These are phyloP conservation scores for Cymbidium sinense DNA, from an alignment of 106 monocot genomes.

Conservation along the genomic window DNA sequence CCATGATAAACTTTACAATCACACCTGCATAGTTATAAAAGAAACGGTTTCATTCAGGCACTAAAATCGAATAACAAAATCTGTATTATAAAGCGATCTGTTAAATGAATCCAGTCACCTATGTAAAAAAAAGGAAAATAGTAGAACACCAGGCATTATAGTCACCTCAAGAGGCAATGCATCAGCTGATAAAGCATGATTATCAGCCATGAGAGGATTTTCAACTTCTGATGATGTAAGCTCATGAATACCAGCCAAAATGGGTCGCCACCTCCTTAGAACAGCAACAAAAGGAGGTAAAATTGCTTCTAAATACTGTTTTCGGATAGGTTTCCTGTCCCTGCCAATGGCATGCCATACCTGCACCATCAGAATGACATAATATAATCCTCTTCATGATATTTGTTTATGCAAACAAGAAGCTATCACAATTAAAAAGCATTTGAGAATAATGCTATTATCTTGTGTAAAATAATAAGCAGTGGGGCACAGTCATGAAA, in stretches of 20 bases:
- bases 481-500: not conserved
- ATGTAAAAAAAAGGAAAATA: not conserved
- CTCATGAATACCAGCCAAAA: conserved; percentile 96
- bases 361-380: conserved; percentile 34
- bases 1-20: not conserved
- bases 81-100: not conserved
- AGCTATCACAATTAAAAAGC: not conserved
- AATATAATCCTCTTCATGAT: not conserved
- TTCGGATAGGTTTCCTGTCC: conserved; percentile 65
- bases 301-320: conserved; percentile 81
- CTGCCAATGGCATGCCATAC: conserved; percentile 93
- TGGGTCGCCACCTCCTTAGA: conserved; percentile 85
- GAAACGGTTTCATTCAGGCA: not conserved
- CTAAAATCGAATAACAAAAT: not conserved
- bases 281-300: conserved; percentile 95
- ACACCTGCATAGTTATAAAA: not conserved
- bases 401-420: not conserved
- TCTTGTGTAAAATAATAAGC: not conserved
- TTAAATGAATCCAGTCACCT: conserved; percentile 4
- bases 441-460: not conserved
- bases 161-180: conserved; percentile 81
- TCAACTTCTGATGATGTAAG: conserved; percentile 82
- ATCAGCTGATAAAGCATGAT: conserved; percentile 87
- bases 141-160: not conserved
- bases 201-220: conserved; percentile 87